These are phyloP conservation scores for Naganishia albida DNA, from an alignment of 1,284 basidiomycete genomes.

Conservation along the genomic window DNA sequence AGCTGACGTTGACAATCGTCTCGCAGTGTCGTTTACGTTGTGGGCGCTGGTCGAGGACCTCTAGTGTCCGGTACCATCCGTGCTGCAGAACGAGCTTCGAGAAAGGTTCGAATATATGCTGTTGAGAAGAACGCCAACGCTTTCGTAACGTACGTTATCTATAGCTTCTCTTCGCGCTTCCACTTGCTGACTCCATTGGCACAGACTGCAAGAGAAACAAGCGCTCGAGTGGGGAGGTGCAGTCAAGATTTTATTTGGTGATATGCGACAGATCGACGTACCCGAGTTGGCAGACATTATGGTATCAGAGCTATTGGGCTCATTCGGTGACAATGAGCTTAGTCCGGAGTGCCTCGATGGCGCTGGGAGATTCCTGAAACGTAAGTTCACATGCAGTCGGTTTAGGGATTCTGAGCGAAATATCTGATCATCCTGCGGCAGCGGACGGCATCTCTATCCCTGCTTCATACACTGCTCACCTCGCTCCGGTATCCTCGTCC, in stretches of 20 bases:
- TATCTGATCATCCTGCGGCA: neutral
- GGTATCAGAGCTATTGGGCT: conserved; percentile 92
- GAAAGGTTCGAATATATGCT: conserved; percentile 73
- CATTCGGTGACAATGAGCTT: conserved; percentile 98
- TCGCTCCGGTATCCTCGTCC: conserved; percentile 89
- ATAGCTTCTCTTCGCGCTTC: conserved; percentile 19
- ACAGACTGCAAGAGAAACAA: conserved; percentile 77
- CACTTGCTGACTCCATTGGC: conserved; percentile 2
- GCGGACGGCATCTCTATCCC: conserved; percentile 85
- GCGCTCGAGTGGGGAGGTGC: conserved; percentile 77
- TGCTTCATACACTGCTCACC: conserved; percentile 88
- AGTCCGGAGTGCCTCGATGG: conserved; percentile 97
- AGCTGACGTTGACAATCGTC: neutral
- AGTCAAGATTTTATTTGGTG: conserved; percentile 83
- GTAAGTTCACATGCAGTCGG: conserved; percentile 58
- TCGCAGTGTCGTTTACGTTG: conserved; percentile 77
- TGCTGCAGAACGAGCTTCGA: conserved; percentile 71
- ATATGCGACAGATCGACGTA: conserved; percentile 82
- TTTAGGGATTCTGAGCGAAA: too few relatives aligned
- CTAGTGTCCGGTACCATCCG: conserved; percentile 82
- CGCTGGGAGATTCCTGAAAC: conserved; percentile 85
- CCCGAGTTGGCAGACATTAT: conserved; percentile 89
- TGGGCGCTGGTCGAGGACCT: conserved; percentile 92
- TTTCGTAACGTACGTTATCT: conserved; percentile 75
- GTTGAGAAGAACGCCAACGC: conserved; percentile 97